Evolutionary conservation across 1,139 yeast species (phyloP), one percentile per base, ranked within the genome.

Genomic region (Maudiozyma humilis): DNA sequence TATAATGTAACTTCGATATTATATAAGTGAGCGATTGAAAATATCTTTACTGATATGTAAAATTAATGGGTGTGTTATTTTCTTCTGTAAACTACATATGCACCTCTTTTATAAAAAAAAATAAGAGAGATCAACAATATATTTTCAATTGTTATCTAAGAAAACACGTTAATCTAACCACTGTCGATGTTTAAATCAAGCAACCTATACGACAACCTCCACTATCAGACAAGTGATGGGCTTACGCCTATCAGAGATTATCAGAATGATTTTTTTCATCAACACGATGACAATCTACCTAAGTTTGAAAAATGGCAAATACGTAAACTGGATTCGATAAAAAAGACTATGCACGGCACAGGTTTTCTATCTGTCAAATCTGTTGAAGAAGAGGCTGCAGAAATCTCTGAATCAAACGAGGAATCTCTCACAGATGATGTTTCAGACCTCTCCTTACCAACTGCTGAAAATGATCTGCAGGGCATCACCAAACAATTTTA

Each of bases 171-270:
- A n/a, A n/a, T n/a, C n/a, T n/a, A n/a, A n/a, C n/a, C n/a, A n/a
- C n/a, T n/a, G n/a, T n/a, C 23, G 29, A 60, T 61, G 66, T 48
- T 54, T 18, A 62, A 59, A 44, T 50, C 59, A n/a, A 49, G 59
- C 14, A 47, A 50, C 18, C 48, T 57, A 18, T 33, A 52, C 8
- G 51, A 54, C 14, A 56, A 57, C 32, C 44, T 57, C 15, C 50
- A 51, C 27, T 47, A 46, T 42, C 56, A 52, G 4, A 46, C 57
- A 3, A 50, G 48, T 13, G 44, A 49, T 34, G 43, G 51, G 4
- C 44, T 62, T 40, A 62, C 66, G 8, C 67, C 67, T 3, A 60
- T 62, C 4, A 50, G 63, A 36, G 64, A 62, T 34, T 57, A 58
- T 38, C 48, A 51, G 12, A 51, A 59, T 38, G 63, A 56, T 38